Evolutionary conservation across 2,329 filamentous ascomycete genomes (phyloP), one percentile per base, ranked within the genome.

Genomic region (Bipolaris oryzae): DNA sequence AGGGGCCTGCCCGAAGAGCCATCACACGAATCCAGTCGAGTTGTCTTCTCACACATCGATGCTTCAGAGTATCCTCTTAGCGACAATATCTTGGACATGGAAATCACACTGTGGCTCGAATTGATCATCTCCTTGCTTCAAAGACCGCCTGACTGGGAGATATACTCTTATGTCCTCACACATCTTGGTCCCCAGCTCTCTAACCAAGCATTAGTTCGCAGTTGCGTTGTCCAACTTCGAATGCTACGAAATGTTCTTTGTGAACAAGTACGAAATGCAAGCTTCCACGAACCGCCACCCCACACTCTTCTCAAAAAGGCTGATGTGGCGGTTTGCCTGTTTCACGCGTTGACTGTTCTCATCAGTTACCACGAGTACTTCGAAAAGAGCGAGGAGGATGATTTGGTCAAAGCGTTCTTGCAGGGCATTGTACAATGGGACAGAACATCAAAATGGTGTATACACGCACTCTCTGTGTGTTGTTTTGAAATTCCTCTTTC

Each of bases 401-500:
- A 96, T 38, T 87, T 96, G 34, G 91, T 96, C 23, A 88, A 88
- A 62, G 87, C 91, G 0, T 97, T 99, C 71, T 87, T 96, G 64
- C 85, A 89, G 53, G 94, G 94, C 1, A 91, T 98, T 56, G 87
- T 89, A 10, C 87, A 87, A 1, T 92, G 89, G 85, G 92, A 96
- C 68, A 86, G 90, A 61, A 96, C 92, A 52, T 92, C 92, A 18
- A 95, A 93, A 70, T 90, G 88, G 60, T 99, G 95, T 76, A 96
- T 99, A 50, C 94, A 99, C 74, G 94, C 94, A 0, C 81, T 99
- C 18, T 93, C 92, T 0, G 89, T 99, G 58, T 98, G 94, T 79
- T 97, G 93, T 74, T 92, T 97, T 69, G 95, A 99, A 75, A 85
- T 97, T 23, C 93, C 95, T 2, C 84, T 90, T 16, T 94, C 94